phyloP scores from a whole-genome alignment of 2,329 filamentous ascomycete species.

The Ophiocordyceps unilateralis region DNA sequence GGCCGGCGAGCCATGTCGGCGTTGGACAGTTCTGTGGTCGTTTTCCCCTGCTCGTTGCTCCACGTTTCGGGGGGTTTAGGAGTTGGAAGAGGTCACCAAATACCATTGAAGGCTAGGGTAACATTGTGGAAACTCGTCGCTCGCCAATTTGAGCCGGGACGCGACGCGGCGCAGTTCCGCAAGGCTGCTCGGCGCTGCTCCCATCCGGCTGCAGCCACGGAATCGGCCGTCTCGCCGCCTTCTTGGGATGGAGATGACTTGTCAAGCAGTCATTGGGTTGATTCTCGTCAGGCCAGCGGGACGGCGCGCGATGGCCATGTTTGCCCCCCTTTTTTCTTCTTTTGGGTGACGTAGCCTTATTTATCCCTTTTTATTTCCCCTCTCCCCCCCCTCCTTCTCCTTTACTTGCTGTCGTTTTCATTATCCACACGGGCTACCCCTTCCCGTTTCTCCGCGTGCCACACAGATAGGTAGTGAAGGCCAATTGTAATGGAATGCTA shows the following conservation, averaged over 20 bases:
- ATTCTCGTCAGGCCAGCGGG: not conserved
- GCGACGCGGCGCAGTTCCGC: not conserved
- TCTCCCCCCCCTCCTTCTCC: constrained; percentile 5
- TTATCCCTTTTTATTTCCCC: constrained; percentile 6
- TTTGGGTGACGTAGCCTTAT: constrained; percentile 18
- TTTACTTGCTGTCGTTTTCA: constrained; percentile 15
- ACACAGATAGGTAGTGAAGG: constrained; percentile 18
- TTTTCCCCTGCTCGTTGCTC: constrained; percentile 11
- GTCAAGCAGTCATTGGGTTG: constrained; percentile 1
- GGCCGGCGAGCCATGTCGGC: constrained; percentile 9
- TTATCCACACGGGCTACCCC: not conserved
- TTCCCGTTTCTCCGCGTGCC: constrained; percentile 4
- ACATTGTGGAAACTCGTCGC: constrained; percentile 14
- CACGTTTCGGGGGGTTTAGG: constrained; percentile 11
- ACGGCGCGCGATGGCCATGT: constrained; percentile 2
- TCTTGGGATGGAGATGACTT: not conserved
- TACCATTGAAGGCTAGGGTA: constrained; percentile 10
- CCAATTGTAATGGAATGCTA: constrained; percentile 25
- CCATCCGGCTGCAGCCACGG: not conserved
- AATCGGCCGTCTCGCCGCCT: not conserved
- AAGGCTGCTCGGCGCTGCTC: not conserved
- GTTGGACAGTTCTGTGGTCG: constrained; percentile 11
- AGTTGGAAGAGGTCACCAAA: constrained; percentile 17
- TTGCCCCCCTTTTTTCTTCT: not conserved
- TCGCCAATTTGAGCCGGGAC: constrained; percentile 5